phyloP scores from a whole-genome alignment of 2,329 filamentous ascomycete species.

The Sarocladium strictum region DNA sequence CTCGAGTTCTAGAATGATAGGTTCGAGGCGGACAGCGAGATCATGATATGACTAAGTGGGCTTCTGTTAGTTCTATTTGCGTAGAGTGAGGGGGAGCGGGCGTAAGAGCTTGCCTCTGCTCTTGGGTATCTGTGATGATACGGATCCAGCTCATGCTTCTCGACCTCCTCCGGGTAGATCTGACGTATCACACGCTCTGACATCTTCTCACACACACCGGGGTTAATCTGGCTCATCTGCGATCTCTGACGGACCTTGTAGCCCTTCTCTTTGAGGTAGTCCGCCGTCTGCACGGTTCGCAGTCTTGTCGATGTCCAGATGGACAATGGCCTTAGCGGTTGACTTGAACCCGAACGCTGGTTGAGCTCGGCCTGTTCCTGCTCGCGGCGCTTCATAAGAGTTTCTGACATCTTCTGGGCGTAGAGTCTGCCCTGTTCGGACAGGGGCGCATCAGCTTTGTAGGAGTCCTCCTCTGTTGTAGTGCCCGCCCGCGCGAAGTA shows the following conservation, averaged over 20 bases:
- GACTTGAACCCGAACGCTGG: constrained; percentile 59
- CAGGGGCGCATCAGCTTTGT: constrained; percentile 82
- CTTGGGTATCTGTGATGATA: constrained; percentile 96
- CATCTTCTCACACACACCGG: constrained; percentile 91
- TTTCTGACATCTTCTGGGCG: constrained; percentile 78
- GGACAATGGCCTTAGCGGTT: constrained; percentile 70
- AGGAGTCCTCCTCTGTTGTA: constrained; percentile 84
- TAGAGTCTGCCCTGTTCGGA: constrained; percentile 77
- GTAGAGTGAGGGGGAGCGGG: constrained; percentile 3
- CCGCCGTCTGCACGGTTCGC: constrained; percentile 83
- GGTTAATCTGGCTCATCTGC: constrained; percentile 96
- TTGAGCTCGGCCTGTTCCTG: constrained; percentile 68
- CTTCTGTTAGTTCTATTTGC: too few species aligned
- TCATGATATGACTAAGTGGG: constrained; percentile 88
- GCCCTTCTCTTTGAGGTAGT: constrained; percentile 70
- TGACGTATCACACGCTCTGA: constrained; percentile 74
- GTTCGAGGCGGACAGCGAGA: constrained; percentile 93
- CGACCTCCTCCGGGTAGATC: constrained; percentile 83
- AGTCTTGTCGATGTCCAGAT: constrained; percentile 94
- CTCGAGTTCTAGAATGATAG: constrained; percentile 95
- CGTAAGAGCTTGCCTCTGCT: constrained; percentile 61
- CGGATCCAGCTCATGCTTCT: constrained; percentile 88
- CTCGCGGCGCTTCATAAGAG: constrained; percentile 75
- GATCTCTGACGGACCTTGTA: constrained; percentile 87
- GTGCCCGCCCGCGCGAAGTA: constrained; percentile 89